Evolutionary conservation across 306 rosid genomes (phyloP).

Genomic region (Vigna hirtella): DNA sequence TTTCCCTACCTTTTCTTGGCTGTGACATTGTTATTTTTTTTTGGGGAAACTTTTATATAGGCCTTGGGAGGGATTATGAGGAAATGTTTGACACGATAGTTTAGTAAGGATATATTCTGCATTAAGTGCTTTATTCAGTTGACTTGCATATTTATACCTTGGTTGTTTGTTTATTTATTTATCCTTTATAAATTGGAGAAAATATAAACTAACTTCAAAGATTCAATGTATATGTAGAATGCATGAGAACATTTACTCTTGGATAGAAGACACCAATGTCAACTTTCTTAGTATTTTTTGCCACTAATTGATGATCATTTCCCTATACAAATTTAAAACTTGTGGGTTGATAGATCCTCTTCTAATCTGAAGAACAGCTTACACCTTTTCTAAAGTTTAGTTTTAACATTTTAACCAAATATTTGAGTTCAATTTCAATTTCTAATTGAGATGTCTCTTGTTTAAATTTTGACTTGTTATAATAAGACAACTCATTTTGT

Average conservation of each 20-base stretch:
- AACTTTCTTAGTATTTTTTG: constrained; percentile 13
- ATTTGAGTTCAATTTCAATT: not conserved
- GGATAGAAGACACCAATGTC: constrained; percentile 5
- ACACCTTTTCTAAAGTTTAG: not conserved
- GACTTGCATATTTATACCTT: constrained; percentile 1
- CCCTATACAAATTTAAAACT: too few species aligned
- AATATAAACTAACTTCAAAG: constrained; percentile 10
- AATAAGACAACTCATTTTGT: too few species aligned
- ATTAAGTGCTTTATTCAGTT: not conserved
- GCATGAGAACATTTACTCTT: not conserved
- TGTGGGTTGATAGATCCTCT: not conserved
- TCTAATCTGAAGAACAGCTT: not conserved
- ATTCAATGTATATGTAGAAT: too few species aligned
- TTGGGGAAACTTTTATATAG: too few species aligned
- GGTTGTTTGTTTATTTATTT: not conserved
- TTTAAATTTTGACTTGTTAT: not conserved
- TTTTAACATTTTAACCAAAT: not conserved
- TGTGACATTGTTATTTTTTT: too few species aligned
- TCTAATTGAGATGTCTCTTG: constrained; percentile 26
- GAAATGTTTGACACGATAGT: too few species aligned
- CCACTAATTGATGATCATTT: not conserved
- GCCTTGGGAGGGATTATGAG: too few species aligned
- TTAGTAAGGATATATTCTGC: not conserved
- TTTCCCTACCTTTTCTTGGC: too few species aligned
- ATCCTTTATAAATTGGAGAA: not conserved